Evolutionary conservation across 805 yeast species (phyloP).

Genomic region (Ogataea trehaloabstinens): DNA sequence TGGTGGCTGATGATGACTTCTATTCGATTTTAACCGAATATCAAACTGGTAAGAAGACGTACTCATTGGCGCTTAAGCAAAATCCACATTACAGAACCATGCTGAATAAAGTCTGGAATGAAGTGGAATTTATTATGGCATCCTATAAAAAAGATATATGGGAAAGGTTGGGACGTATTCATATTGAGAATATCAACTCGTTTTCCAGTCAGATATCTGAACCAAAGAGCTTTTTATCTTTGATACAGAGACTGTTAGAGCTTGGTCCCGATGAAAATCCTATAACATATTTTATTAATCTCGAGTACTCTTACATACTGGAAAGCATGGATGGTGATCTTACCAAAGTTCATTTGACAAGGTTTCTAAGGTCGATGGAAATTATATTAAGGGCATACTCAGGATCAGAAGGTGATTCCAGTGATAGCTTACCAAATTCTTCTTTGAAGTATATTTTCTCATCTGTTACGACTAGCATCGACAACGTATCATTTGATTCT

Average conservation of each 20-base stretch:
- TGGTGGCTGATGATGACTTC: constrained; percentile 51
- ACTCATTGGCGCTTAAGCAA: constrained; percentile 6
- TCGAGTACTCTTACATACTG: constrained; percentile 43
- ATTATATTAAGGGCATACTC: constrained; percentile 37
- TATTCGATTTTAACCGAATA: constrained; percentile 58
- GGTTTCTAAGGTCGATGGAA: constrained; percentile 39
- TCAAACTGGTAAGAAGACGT: constrained; percentile 40
- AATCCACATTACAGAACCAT: constrained; percentile 28
- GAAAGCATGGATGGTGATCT: constrained; percentile 37
- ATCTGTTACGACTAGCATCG: constrained; percentile 18
- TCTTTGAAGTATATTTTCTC: constrained; percentile 26
- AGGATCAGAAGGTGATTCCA: constrained; percentile 7
- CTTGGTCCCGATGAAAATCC: constrained; percentile 65
- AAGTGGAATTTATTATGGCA: constrained; percentile 52
- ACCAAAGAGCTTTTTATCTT: constrained; percentile 33
- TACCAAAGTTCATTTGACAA: constrained; percentile 39
- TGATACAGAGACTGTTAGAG: constrained; percentile 57
- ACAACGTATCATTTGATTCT: constrained; percentile 27
- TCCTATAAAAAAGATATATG: constrained; percentile 54
- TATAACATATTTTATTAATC: constrained; percentile 56
- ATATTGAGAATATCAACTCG: constrained; percentile 28
- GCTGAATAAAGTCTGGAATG: constrained; percentile 52
- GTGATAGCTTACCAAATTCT: constrained; percentile 22
- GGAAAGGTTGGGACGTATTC: constrained; percentile 40
- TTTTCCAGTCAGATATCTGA: constrained; percentile 15